phyloP scores from a whole-genome alignment of 1,284 basidiomycete genomes.

The Chalciporus piperatoides region DNA sequence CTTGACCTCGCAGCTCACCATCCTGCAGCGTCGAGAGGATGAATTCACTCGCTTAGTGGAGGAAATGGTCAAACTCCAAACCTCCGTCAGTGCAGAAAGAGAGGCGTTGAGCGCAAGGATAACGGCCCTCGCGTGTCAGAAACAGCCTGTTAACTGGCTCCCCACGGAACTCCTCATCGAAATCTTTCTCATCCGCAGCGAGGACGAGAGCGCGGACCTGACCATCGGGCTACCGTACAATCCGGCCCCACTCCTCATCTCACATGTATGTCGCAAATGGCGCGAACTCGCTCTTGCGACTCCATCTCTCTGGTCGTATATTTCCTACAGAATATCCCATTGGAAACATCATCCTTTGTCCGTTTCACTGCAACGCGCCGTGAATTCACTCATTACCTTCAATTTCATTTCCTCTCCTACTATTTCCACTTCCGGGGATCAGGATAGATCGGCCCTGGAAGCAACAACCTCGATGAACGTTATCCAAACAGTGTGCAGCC shows the following conservation, averaged over 20 bases:
- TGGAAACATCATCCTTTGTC: constrained; percentile 28
- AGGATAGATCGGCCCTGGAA: constrained; percentile 12
- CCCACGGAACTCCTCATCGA: constrained; percentile 46
- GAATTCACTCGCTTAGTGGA: constrained; percentile 39
- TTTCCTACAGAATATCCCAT: constrained; percentile 31
- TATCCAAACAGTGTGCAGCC: constrained; percentile 23
- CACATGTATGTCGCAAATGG: constrained; percentile 48
- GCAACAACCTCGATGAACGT: constrained; percentile 19
- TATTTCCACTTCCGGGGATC: constrained; percentile 5
- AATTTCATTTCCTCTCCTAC: constrained; percentile 28
- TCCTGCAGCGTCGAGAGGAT: constrained; percentile 36
- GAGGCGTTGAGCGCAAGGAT: constrained; percentile 28
- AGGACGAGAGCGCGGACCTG: constrained; percentile 20
- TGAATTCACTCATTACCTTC: constrained; percentile 35
- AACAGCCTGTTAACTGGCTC: constrained; percentile 46
- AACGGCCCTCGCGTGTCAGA: constrained; percentile 36
- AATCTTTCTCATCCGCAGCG: constrained; percentile 37
- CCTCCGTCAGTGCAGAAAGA: constrained; percentile 34
- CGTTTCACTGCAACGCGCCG: constrained; percentile 37
- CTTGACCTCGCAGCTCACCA: constrained; percentile 37
- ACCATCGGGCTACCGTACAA: constrained; percentile 24
- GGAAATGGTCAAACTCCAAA: constrained; percentile 39
- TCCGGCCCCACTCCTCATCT: constrained; percentile 37
- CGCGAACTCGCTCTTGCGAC: constrained; percentile 40
- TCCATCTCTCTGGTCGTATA: constrained; percentile 42